These are phyloP conservation scores for Phytophthora tentaculata DNA, from an alignment of 352 stramenopile species.

Conservation along the genomic window DNA sequence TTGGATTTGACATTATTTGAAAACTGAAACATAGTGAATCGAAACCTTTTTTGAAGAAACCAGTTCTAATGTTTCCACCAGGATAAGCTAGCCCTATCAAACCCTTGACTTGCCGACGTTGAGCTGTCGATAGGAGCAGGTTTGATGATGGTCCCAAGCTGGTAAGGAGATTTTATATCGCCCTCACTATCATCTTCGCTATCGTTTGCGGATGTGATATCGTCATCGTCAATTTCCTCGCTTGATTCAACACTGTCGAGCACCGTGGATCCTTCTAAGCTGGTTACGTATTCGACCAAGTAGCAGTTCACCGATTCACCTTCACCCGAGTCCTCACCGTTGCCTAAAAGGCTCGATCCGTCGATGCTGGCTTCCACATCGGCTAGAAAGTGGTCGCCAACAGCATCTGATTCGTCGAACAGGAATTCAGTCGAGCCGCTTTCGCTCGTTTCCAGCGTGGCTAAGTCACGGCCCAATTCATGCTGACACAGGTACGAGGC, in stretches of 20 bases:
- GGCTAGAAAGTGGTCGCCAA: constrained; percentile 5
- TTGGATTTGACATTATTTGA: neutral
- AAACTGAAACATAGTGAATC: neutral
- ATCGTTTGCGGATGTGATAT: neutral
- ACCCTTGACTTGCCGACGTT: constrained; percentile 6
- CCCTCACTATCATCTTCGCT: constrained; percentile 9
- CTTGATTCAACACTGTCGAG: constrained; percentile 3
- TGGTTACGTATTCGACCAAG: constrained; percentile 9
- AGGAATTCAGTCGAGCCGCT: constrained; percentile 22
- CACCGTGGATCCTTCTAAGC: constrained; percentile 3
- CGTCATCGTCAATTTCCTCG: neutral
- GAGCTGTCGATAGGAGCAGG: constrained; percentile 11
- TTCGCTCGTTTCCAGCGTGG: constrained; percentile 12
- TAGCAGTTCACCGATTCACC: neutral
- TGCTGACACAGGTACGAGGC: constrained; percentile 20
- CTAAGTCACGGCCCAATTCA: constrained; percentile 6
- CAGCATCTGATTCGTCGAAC: neutral
- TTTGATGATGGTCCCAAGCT: neutral
- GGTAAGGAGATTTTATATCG: neutral
- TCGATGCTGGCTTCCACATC: constrained; percentile 3
- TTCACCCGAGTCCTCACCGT: neutral
- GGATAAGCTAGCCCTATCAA: constrained; percentile 21
- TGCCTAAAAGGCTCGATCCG: neutral
- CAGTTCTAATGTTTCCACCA: constrained; percentile 18
- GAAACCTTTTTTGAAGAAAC: too few species aligned